Conservation (phyloP, 352 stramenopile species). For the Chrysophaeum taylorii region DNA sequence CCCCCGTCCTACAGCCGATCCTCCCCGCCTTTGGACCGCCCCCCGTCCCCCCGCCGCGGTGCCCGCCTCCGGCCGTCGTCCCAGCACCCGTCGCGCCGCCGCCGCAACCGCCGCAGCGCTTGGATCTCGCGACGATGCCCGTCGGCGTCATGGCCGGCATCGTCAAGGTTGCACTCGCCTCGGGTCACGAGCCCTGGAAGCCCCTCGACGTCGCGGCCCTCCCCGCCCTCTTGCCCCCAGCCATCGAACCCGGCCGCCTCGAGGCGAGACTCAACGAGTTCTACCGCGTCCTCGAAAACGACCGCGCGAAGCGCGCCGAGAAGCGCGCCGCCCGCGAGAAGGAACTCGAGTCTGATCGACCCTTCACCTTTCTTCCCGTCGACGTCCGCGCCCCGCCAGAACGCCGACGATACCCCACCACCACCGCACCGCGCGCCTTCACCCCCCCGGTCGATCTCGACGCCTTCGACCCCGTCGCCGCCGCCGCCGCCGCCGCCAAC, state of each 20-base stretch:
- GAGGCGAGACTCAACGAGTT: constrained; percentile 13
- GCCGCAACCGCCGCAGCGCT: neutral
- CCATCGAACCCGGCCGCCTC: constrained; percentile 5
- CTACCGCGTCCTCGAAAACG: neutral
- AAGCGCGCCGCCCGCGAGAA: too few relatives aligned
- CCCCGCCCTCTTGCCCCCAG: neutral
- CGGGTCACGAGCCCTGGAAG: constrained; percentile 11
- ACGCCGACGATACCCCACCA: too few relatives aligned
- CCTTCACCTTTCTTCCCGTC: too few relatives aligned
- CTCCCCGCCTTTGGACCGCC: neutral
- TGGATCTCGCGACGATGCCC: constrained; percentile 5
- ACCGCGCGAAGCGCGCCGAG: neutral
- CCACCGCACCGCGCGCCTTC: too few relatives aligned
- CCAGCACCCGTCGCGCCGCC: neutral
- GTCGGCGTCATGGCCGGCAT: constrained; percentile 12
- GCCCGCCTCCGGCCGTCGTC: neutral
- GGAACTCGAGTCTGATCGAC: too few relatives aligned
- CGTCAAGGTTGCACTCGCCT: neutral
- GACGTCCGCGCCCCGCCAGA: too few relatives aligned
- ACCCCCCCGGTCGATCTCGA: too few relatives aligned
- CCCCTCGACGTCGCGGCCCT: neutral
- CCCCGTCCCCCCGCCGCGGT: neutral
- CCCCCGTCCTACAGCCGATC: neutral
- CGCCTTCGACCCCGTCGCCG: too few relatives aligned
- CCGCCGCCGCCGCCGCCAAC: too few relatives aligned